Evolutionary conservation across 2,329 filamentous ascomycete species (phyloP).

Genomic region (Trichoderma lentiforme): DNA sequence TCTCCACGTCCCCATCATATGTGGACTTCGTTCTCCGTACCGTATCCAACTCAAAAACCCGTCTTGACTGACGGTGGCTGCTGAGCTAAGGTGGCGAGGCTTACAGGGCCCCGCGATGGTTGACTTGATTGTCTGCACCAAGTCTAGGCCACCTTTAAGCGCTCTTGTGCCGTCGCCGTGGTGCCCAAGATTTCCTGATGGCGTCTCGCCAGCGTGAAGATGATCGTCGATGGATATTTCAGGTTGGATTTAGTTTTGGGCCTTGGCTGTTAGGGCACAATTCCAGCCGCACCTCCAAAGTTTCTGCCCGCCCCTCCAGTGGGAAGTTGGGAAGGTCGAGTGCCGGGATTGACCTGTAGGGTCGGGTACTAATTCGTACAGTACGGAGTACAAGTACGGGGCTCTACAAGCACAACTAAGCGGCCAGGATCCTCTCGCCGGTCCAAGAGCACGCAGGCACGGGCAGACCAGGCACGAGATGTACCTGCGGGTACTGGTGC

Average conservation of each 20-base stretch:
- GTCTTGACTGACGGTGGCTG: constrained; percentile 5
- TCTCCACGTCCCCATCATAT: neutral
- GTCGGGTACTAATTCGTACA: neutral
- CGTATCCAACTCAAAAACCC: neutral
- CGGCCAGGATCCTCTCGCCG: neutral
- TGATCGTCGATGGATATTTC: constrained; percentile 5
- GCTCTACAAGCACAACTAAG: neutral
- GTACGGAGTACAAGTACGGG: neutral
- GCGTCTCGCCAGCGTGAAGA: neutral
- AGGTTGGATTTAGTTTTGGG: neutral
- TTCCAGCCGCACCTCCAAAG: constrained; percentile 15
- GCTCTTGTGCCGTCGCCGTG: neutral
- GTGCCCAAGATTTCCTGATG: neutral
- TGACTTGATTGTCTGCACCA: neutral
- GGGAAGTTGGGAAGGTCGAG: neutral
- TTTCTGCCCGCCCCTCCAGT: constrained; percentile 8
- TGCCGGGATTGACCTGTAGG: neutral
- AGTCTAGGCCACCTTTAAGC: neutral
- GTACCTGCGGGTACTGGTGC: constrained; percentile 3
- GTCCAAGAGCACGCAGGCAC: neutral
- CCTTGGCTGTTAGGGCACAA: neutral
- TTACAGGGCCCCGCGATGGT: neutral
- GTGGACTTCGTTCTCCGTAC: neutral
- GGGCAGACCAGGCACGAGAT: neutral
- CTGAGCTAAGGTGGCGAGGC: constrained; percentile 15